phyloP scores from a whole-genome alignment of 108 stramenopile species.

The Schizochytrium sp. region DNA sequence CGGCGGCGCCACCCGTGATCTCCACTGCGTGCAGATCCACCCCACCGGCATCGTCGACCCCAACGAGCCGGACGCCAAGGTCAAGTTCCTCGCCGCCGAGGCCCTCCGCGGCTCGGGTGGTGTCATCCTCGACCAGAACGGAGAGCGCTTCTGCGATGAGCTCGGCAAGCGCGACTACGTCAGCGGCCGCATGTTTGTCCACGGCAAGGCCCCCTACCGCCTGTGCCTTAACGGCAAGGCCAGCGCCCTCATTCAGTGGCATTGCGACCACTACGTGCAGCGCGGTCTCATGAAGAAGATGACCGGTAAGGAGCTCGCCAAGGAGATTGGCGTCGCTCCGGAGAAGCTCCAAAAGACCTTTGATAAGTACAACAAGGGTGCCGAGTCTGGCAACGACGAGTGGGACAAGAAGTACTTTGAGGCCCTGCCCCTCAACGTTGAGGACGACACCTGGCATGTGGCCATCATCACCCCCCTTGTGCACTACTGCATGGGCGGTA shows the following conservation, averaged over 20 bases:
- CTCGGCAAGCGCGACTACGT: conserved; percentile 27
- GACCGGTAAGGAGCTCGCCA: conserved; percentile 13
- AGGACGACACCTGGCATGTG: conserved; percentile 7
- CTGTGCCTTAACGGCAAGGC: conserved; percentile 18
- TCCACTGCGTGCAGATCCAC: conserved; percentile 92
- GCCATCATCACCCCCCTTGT: conserved; percentile 56
- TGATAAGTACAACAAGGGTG: conserved; percentile 18
- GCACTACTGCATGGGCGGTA: conserved; percentile 85
- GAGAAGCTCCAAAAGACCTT: conserved; percentile 17
- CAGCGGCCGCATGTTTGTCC: conserved; percentile 1
- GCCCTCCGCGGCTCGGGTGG: conserved; percentile 66
- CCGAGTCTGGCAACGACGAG: background rate
- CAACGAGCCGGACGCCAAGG: conserved; percentile 68
- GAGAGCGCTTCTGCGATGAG: conserved; percentile 41
- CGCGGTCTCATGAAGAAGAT: conserved; percentile 19
- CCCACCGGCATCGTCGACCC: conserved; percentile 95
- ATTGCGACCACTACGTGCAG: conserved; percentile 12
- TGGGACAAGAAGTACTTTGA: conserved; percentile 15
- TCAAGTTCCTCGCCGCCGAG: conserved; percentile 72
- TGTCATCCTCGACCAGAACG: conserved; percentile 16
- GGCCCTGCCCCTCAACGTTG: background rate
- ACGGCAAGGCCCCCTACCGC: conserved; percentile 18
- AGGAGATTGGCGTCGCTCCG: background rate
- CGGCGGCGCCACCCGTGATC: conserved; percentile 78
- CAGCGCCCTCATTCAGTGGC: conserved; percentile 2